Evolutionary conservation across 2,329 filamentous ascomycete species (phyloP).

Genomic region (Fusarium kyushuense): DNA sequence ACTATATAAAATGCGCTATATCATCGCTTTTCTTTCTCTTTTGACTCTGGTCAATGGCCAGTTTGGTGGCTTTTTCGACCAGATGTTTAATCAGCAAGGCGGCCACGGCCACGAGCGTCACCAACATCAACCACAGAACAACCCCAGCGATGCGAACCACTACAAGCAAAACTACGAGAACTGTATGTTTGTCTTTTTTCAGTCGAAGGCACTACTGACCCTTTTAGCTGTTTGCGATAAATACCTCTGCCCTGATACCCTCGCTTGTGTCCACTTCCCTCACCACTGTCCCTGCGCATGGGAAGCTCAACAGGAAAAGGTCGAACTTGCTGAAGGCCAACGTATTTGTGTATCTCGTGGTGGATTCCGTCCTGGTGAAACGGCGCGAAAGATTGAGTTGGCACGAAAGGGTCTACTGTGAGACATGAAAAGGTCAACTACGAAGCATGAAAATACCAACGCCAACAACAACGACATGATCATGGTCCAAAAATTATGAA

Average conservation of each 20-base stretch:
- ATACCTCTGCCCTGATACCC: constrained; percentile 93
- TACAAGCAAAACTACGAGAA: constrained; percentile 79
- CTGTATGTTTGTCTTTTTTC: constrained; percentile 60
- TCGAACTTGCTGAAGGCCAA: constrained; percentile 78
- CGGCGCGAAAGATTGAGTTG: constrained; percentile 80
- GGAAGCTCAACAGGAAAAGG: constrained; percentile 80
- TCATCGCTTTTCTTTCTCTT: constrained; percentile 67
- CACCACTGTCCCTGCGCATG: constrained; percentile 97
- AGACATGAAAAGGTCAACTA: neutral
- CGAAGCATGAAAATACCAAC: constrained; percentile 76
- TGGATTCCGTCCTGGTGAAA: constrained; percentile 78
- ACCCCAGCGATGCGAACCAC: constrained; percentile 83
- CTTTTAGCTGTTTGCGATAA: constrained; percentile 83
- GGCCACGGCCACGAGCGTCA: constrained; percentile 60
- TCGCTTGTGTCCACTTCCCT: constrained; percentile 95
- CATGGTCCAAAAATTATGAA: constrained; percentile 16
- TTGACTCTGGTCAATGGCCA: constrained; percentile 76
- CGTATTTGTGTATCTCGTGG: constrained; percentile 81
- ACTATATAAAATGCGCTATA: constrained; percentile 48
- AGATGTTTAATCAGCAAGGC: constrained; percentile 81
- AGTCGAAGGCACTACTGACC: constrained; percentile 3
- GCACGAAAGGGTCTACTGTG: constrained; percentile 80
- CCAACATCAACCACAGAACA: constrained; percentile 80
- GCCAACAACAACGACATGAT: neutral
- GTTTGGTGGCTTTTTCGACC: constrained; percentile 93